phyloP scores from a whole-genome alignment of 2,329 filamentous ascomycete genomes.

The Xylariaceae sp. region DNA sequence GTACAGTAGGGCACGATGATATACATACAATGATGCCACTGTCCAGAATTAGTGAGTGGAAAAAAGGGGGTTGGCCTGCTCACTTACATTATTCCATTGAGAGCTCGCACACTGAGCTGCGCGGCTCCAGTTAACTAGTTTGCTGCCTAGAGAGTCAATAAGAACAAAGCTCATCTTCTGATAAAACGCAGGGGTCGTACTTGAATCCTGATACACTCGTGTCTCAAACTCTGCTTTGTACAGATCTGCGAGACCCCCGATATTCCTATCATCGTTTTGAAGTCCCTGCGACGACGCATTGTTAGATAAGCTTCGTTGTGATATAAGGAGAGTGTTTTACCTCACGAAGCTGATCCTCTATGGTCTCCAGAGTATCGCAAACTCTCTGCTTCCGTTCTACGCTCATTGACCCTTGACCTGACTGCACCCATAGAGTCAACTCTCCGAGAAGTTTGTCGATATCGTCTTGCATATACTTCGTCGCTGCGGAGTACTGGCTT shows the following conservation, averaged over 20 bases:
- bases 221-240: constrained; percentile 9
- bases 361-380: constrained; percentile 29
- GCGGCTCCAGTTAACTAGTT: constrained; percentile 26
- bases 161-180: neutral
- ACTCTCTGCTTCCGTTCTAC: constrained; percentile 37
- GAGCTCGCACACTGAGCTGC: constrained; percentile 28
- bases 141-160: constrained; percentile 1
- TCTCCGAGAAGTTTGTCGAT: constrained; percentile 42
- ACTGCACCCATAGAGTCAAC: constrained; percentile 43
- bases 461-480: constrained; percentile 38
- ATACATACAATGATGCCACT: constrained; percentile 14
- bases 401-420: constrained; percentile 37
- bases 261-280: neutral
- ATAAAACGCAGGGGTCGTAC: neutral
- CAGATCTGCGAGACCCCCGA: no score
- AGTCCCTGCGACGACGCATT: no score
- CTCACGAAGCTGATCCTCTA: constrained; percentile 29
- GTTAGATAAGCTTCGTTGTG: no score
- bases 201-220: constrained; percentile 1
- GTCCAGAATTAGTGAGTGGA: constrained; percentile 1
- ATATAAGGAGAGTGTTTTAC: neutral
- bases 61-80: neutral
- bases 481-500: constrained; percentile 37
- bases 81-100: constrained; percentile 37
- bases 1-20: constrained; percentile 31